Base-by-base conservation (phyloP, 1,139 yeast genomes). In the Kodamaea plutei region DNA sequence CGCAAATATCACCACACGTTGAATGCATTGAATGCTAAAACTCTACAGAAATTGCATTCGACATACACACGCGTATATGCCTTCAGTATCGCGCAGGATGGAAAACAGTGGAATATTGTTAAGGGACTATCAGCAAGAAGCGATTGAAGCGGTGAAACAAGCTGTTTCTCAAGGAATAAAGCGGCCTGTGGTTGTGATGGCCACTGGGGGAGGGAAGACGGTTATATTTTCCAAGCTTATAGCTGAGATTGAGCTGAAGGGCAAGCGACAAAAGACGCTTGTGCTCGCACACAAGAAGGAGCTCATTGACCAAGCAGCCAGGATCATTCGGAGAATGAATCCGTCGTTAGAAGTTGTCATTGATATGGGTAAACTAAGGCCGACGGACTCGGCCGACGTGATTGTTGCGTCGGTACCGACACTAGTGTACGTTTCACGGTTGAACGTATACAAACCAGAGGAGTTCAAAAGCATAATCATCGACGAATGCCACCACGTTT, bases 151-250 rank as follows among this genome's bases (percentile, higher is more conserved):
- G 0, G 76, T 91, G 16, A 45, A 76, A 1, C 44, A 54, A 0
- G 73, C 87, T 0, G 54, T 85, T 4, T 44, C 54, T 0, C 21
- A 48, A 6, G 79, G 81, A 0, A 51, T 63, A 4, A 57, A 65
- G 14, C 62, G 94, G 28, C 74, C 88, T 1, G 96, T 93, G 0
- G 88, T 87, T 2, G 84, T 88, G 10, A 55, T 91, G 30, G 96
- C 96, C 5, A 91, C 97, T 0, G 98, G 98, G 0, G 93, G 95
- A 11, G 98, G 97, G 2, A 89, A 89, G 47, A 89, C 97, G 0
- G 87, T 88, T 11, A 79, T 89, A 2, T 85, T 89, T 50, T 64
- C 91, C 2, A 76, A 76, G 44, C 49, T 88, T 28, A 70, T 87
- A 4, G 8, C 13, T 4, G 13, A 11, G 3, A 10, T 21, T 9